A percentile compares a stretch with the other conserved stretches of the same genome.
Evolutionary conservation across 495 filamentous ascomycete species (phyloP).

Genomic region (Daldinia loculata): DNA sequence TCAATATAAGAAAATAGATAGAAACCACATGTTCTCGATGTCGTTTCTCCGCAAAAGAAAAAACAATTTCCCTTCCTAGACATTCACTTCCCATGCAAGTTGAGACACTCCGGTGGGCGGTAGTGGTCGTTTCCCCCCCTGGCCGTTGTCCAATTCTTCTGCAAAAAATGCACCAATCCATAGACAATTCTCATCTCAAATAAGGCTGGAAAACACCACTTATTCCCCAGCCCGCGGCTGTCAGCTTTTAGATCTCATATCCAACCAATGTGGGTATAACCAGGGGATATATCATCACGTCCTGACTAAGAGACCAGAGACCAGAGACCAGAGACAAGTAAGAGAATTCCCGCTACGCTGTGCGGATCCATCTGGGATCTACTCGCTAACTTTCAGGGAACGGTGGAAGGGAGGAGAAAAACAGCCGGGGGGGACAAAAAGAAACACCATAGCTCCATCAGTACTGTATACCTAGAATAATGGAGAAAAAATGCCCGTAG

Average conservation of each 20-base stretch:
- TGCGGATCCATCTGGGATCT: slow-evolving; percentile 18
- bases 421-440: slow-evolving; percentile 10
- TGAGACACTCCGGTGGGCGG: slow-evolving; percentile 31
- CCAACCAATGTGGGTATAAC: slow-evolving; percentile 8
- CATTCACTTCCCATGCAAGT: slow-evolving; percentile 19
- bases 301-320: slow-evolving; percentile 27
- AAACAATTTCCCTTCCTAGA: slow-evolving; percentile 40
- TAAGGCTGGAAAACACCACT: slow-evolving; percentile 15
- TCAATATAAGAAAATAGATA: slow-evolving; percentile 39
- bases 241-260: slow-evolving; percentile 14
- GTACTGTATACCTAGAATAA: slow-evolving; percentile 17
- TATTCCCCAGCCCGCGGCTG: slow-evolving; percentile 13
- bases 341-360: slow-evolving; percentile 17
- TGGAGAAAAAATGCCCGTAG: slow-evolving; percentile 21
- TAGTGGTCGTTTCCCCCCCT: slow-evolving; percentile 18
- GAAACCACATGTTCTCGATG: slow-evolving; percentile 34
- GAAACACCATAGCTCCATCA: slow-evolving; percentile 14
- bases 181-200: slow-evolving; percentile 15
- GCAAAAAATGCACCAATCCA: slow-evolving; percentile 10
- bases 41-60: slow-evolving; percentile 24
- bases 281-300: slow-evolving; percentile 10
- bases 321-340: slow-evolving; percentile 7
- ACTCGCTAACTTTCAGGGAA: slow-evolving; percentile 13
- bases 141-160: slow-evolving; percentile 26
- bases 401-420: neutral